Percentiles rank a stretch among this genome's conserved stretches.
Evolutionary conservation across 140 eudicot species (phyloP).

Genomic region (Oenanthe javanica): DNA sequence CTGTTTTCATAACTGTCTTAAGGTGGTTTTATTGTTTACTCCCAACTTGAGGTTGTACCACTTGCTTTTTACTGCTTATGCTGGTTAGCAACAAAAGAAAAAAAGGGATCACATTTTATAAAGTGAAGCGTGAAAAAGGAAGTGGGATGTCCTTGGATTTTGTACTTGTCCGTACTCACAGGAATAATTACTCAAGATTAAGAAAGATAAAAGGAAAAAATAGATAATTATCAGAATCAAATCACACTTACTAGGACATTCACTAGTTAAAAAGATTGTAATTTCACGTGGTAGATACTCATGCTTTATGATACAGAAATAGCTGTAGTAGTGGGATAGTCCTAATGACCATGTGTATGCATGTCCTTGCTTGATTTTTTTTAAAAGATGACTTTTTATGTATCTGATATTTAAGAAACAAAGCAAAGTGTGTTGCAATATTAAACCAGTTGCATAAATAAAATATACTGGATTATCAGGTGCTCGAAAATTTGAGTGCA

Average conservation of each 20-base stretch:
- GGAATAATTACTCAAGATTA: neutral
- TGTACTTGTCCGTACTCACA: constrained; percentile 1
- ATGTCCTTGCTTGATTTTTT: neutral
- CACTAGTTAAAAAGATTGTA: neutral
- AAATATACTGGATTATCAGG: neutral
- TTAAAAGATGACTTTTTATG: neutral
- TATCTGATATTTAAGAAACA: neutral
- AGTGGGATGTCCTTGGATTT: neutral
- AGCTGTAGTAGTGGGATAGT: neutral
- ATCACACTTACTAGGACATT: neutral
- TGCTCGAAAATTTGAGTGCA: too few species aligned
- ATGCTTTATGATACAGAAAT: neutral
- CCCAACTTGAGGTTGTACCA: neutral
- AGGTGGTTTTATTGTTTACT: neutral
- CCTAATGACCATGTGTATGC: neutral
- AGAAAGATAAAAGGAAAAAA: neutral
- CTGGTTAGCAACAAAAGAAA: neutral
- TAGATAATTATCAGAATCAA: neutral
- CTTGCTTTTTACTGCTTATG: neutral
- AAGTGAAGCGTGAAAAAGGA: neutral
- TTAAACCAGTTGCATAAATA: neutral
- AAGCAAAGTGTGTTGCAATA: neutral
- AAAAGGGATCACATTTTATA: neutral
- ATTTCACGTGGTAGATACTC: neutral
- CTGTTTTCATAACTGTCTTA: neutral